A percentile compares a stretch with the other conserved stretches of the same genome.
These are phyloP conservation scores for Sonneratia alba DNA, from an alignment of 345 rosid genomes.

Conservation along the genomic window DNA sequence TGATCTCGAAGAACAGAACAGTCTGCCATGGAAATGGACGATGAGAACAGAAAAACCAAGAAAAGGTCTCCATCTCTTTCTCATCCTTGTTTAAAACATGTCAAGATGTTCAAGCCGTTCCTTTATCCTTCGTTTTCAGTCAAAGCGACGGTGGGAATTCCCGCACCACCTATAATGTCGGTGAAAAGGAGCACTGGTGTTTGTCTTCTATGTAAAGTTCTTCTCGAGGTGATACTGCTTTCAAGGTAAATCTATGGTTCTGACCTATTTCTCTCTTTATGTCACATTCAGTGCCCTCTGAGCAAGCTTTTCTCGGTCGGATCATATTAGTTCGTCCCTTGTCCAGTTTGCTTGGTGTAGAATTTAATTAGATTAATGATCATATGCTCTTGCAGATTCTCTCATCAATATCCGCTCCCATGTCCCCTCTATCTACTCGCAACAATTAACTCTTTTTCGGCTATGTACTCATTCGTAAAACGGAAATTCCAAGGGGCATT, in stretches of 20 bases:
- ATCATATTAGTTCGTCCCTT: no score
- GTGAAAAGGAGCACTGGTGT: constrained; percentile 94
- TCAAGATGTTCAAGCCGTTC: background rate
- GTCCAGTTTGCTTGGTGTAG: no score
- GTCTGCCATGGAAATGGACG: constrained; percentile 73
- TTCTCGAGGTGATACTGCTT: constrained; percentile 81
- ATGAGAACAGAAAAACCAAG: constrained; percentile 48
- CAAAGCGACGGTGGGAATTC: constrained; percentile 35
- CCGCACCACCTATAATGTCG: constrained; percentile 28
- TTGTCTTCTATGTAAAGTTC: constrained; percentile 75
- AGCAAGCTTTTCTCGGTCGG: no score
- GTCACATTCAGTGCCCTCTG: background rate
- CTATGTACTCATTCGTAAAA: no score
- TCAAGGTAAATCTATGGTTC: constrained; percentile 46
- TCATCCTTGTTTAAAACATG: background rate
- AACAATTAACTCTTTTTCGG: no score
- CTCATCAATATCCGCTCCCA: no score
- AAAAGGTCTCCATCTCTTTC: constrained; percentile 20
- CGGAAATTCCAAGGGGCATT: no score
- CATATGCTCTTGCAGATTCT: no score
- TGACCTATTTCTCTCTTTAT: no score
- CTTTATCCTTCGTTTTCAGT: constrained; percentile 20
- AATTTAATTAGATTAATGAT: no score
- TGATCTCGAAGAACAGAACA: constrained; percentile 41
- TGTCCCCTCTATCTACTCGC: no score